Evolutionary conservation across 352 stramenopile genomes (phyloP), one percentile per base, ranked within the genome.

Genomic region (Phytophthora pistaciae): DNA sequence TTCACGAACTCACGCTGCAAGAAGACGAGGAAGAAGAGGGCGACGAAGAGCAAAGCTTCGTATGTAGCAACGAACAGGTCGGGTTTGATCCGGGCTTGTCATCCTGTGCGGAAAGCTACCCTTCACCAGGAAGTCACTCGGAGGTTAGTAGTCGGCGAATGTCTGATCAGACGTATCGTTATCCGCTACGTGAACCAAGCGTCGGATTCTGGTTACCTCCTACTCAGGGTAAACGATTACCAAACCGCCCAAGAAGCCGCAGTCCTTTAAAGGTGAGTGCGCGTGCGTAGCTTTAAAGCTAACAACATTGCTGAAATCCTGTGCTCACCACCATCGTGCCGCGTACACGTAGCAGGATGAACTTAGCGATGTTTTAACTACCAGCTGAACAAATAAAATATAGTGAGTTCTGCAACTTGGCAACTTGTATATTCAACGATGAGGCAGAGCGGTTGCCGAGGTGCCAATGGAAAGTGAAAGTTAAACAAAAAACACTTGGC

Each of bases 1-100:
- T 94, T 60, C 87, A 94, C 44, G 87, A 94, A 60, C 76, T 94
- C 25, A 94, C 87, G 1, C 69, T 94, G 7, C 83, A 94, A 73
- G 87, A 92, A 57, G 86, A 93, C 20, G 74, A 84, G 10, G 63
- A 83, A 11, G 72, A 80, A 0, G 68, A 74, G 3, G 72, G 33
- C 10, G 68, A 69, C 13, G 56, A 63, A 48, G 60, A 79, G 3
- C 69, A 72, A 33, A 78, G 60, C 36, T 68, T 40, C 36, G 42
- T 20, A 9, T 66, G 60, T 62, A 60, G 29, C 40, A 78, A 65
- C 46, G 66, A 52, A 44, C 42, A 66, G 14, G 48, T 59, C 29
- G n/a, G 42, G 33, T 66, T 71, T 64, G 60, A 75, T 54, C 46
- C 49, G 3, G 55, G 61, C 9, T 7, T 66, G 13, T 70, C 58